Base-by-base conservation (phyloP, 73 alveolate species). In the Loxodes magnus region DNA sequence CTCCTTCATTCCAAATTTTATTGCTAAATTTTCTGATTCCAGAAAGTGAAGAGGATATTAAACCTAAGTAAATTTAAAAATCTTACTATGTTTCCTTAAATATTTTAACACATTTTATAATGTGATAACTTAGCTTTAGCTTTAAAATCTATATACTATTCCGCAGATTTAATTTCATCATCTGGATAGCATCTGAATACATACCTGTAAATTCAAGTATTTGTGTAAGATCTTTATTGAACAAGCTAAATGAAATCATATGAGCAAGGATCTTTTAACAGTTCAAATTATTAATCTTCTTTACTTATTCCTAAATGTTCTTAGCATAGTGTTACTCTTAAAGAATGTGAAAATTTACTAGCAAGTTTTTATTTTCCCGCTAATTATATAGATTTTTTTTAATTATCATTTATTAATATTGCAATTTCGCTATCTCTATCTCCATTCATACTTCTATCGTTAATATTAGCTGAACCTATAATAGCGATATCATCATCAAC, bases 381-480 rank as follows among this genome's bases (percentile, higher is more conserved):
- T 75, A 64, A 44, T 4, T 20, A 46, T 19, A 60, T 25, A 20
- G 5, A 21, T 19, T 56, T 37, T 36, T 24, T 43, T 12, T 54
- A 48, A 5, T 58, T 51, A 48, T 73, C 92, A 25, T 56, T 72
- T 7, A 78, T 43, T 12, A 74, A 52, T 50, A 46, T 37, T 15
- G 92, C 88, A 29, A 73, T 81, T 74, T 94, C 99, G 10, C 94
- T 79, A 74, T 94, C 99, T 60, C 98, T 74, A 16, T 66, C 64
- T 17, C 99, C 99, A 10, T 88, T 69, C 90, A 91, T 58, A 27
- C 95, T 73, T 31, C 99, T 55, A 66, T 94, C 99, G 70, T 94
- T 94, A 37, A 94, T 85, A 76, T 94, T 94, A 4, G 99, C 96
- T 6, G 93, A 67, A 5, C 99, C 99, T 56, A 88, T 66, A 0